A percentile compares a stretch with the other conserved stretches of the same genome.
phyloP scores from a whole-genome alignment of 2,329 filamentous ascomycete genomes.

The Pezicula carpinea region DNA sequence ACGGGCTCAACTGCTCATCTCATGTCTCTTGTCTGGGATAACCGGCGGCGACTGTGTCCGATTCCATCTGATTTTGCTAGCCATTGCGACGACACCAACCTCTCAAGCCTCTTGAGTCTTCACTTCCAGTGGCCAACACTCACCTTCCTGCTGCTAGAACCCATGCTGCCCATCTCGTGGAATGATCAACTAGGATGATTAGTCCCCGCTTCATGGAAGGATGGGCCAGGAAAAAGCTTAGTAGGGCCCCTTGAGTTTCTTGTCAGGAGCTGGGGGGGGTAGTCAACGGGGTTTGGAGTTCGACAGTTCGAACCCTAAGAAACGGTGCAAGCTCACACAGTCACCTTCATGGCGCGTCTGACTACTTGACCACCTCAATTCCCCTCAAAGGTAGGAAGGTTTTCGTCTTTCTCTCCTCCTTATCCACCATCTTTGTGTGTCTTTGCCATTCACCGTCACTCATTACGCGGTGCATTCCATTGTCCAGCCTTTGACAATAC shows the following conservation, averaged over 20 bases:
- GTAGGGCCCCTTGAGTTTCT: not conserved
- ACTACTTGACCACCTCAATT: not conserved
- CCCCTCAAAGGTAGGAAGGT: not conserved
- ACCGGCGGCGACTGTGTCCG: not conserved
- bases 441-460: not conserved
- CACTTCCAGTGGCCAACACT: not conserved
- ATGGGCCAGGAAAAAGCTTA: not conserved
- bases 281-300: not conserved
- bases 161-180: too few species aligned
- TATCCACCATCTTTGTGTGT: not conserved
- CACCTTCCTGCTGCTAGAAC: not conserved
- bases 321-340: not conserved
- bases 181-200: too few species aligned
- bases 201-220: not conserved
- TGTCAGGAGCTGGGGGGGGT: not conserved
- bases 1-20: too few species aligned
- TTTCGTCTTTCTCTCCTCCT: not conserved
- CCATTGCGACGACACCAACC: not conserved
- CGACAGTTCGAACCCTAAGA: not conserved
- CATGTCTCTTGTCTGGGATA: not conserved
- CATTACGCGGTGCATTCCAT: not conserved
- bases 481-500: not conserved
- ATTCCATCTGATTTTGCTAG: not conserved
- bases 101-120: too few species aligned
- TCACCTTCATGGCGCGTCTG: not conserved